These are phyloP conservation scores for Coemansia sp. DNA, from an alignment of 192 early-diverging fungal species.

Conservation along the genomic window DNA sequence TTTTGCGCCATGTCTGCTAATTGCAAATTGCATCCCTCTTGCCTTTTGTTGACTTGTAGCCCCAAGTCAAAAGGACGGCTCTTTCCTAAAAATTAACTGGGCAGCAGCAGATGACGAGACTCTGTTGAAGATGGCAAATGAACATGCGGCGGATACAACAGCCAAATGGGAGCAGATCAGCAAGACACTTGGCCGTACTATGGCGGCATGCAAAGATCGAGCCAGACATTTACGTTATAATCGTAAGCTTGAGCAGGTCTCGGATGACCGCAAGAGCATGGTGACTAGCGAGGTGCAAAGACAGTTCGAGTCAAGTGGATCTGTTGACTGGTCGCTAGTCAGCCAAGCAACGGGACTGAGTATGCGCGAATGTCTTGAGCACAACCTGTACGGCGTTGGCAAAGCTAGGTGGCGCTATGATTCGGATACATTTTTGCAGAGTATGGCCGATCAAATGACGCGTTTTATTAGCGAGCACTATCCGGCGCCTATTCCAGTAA, in stretches of 20 bases:
- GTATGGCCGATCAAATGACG: constrained; percentile 2
- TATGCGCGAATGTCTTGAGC: constrained; percentile 5
- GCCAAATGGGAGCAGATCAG: background rate
- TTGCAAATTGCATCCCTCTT: background rate
- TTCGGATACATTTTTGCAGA: constrained; percentile 3
- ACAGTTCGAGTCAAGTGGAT: background rate
- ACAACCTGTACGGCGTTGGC: background rate
- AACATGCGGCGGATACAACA: background rate
- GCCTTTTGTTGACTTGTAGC: background rate
- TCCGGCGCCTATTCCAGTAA: background rate
- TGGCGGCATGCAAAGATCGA: background rate
- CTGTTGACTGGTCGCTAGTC: constrained; percentile 8
- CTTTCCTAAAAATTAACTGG: background rate
- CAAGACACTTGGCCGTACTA: background rate
- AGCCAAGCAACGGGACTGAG: background rate
- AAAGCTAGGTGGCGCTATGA: constrained; percentile 14
- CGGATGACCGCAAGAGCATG: background rate
- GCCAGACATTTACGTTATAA: background rate
- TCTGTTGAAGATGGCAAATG: background rate
- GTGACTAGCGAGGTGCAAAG: background rate
- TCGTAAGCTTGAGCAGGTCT: background rate
- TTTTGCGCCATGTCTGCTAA: background rate
- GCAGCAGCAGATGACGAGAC: background rate
- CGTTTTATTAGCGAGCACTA: constrained; percentile 10
- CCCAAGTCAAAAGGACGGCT: background rate